phyloP scores from a whole-genome alignment of 2,329 filamentous ascomycete genomes.

The Calonectria multiphialidica region DNA sequence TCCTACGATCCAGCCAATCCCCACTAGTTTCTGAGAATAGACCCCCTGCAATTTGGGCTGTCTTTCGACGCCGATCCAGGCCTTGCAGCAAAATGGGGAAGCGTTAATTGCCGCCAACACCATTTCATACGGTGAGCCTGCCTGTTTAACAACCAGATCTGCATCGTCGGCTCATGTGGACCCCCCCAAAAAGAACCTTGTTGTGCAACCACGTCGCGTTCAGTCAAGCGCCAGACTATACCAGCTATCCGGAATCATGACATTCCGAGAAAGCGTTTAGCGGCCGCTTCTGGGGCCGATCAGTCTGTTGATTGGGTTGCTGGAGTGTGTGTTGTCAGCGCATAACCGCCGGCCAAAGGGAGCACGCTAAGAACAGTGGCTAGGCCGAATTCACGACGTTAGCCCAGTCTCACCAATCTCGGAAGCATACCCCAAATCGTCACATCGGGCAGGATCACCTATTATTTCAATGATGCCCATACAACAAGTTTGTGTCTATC shows the following conservation, averaged over 20 bases:
- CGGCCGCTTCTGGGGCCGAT: background rate
- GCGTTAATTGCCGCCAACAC: background rate
- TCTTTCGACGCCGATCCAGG: background rate
- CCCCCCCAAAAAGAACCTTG: background rate
- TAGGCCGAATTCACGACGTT: background rate
- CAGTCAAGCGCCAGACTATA: background rate
- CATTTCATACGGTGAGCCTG: background rate
- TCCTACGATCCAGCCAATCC: background rate
- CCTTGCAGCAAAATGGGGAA: background rate
- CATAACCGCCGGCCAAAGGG: background rate
- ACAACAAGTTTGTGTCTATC: no score
- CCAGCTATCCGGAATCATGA: background rate
- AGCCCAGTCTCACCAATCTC: no score
- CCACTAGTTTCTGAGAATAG: background rate
- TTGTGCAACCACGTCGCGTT: background rate
- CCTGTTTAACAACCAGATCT: background rate
- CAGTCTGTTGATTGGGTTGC: background rate
- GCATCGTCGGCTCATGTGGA: background rate
- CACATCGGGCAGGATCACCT: no score
- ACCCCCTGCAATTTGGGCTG: background rate
- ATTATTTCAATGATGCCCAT: no score
- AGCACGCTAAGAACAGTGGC: background rate
- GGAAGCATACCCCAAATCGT: no score
- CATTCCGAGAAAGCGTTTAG: background rate
- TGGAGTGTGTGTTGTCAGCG: background rate